phyloP scores from a whole-genome alignment of 441 rosid species.

The Flueggea neowawraea region DNA sequence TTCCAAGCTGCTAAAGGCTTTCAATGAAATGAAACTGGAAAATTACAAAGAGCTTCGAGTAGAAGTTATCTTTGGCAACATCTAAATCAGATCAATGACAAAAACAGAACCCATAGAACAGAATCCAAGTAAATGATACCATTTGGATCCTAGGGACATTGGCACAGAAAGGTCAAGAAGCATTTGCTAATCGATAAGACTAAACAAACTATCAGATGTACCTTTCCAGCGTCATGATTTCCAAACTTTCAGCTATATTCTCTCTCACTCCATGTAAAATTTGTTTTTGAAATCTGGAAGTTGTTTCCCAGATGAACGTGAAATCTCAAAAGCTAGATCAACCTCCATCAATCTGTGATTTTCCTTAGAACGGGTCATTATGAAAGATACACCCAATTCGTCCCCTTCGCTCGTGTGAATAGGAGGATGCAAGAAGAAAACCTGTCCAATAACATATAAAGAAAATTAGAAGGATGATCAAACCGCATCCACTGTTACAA shows the following conservation, averaged over 20 bases:
- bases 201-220: slow-evolving; percentile 10
- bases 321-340: slow-evolving; percentile 59
- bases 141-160: too few relatives aligned
- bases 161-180: not conserved
- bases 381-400: slow-evolving; percentile 49
- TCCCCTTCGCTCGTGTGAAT: slow-evolving; percentile 53
- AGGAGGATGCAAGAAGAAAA: slow-evolving; percentile 68
- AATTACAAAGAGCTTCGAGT: too few relatives aligned
- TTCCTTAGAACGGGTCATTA: slow-evolving; percentile 82
- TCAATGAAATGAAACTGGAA: too few relatives aligned
- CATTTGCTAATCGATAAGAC: not conserved
- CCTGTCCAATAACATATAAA: slow-evolving; percentile 37
- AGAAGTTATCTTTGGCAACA: too few relatives aligned
- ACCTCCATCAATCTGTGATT: slow-evolving; percentile 92
- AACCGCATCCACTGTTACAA: not conserved
- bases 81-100: too few relatives aligned
- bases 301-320: slow-evolving; percentile 45
- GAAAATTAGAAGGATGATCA: slow-evolving; percentile 12
- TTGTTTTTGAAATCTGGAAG: slow-evolving; percentile 47
- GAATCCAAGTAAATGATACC: too few relatives aligned
- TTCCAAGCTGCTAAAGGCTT: too few relatives aligned
- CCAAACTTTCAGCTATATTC: slow-evolving; percentile 15
- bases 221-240: slow-evolving; percentile 13
- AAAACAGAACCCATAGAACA: too few relatives aligned
- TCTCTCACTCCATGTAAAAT: slow-evolving; percentile 72